These are phyloP conservation scores for Kluyveromyces wickerhamii DNA, from an alignment of 805 yeast genomes.

Conservation along the genomic window DNA sequence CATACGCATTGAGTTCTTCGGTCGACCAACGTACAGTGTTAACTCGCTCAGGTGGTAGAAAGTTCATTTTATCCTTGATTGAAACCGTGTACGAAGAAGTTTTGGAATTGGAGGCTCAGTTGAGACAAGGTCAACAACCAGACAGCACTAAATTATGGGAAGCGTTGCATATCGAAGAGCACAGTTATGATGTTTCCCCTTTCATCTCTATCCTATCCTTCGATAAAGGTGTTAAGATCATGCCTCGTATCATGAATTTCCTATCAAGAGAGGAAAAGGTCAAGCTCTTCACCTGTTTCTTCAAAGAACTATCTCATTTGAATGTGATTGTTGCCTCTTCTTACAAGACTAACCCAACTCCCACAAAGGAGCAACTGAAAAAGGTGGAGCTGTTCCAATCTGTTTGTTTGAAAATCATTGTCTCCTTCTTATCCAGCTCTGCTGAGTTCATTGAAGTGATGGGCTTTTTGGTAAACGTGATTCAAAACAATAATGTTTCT, in stretches of 20 bases:
- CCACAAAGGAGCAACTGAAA: constrained; percentile 43
- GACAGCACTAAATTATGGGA: constrained; percentile 59
- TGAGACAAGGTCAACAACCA: constrained; percentile 47
- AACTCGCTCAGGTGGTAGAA: constrained; percentile 36
- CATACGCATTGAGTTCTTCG: constrained; percentile 27
- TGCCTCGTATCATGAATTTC: constrained; percentile 83
- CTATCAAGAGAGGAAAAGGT: constrained; percentile 67
- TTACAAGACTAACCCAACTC: constrained; percentile 57
- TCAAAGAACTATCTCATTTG: constrained; percentile 72
- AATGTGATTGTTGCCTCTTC: constrained; percentile 74
- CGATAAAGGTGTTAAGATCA: constrained; percentile 81
- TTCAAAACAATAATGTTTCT: constrained; percentile 62
- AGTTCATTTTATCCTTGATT: constrained; percentile 55
- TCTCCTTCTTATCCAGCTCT: constrained; percentile 69
- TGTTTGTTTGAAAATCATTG: constrained; percentile 76
- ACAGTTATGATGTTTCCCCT: constrained; percentile 53
- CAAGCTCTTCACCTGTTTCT: constrained; percentile 66
- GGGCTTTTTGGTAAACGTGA: constrained; percentile 60
- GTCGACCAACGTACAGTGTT: constrained; percentile 29
- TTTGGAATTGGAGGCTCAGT: constrained; percentile 68
- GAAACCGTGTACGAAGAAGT: constrained; percentile 75
- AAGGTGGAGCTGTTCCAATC: constrained; percentile 72
- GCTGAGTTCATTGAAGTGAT: constrained; percentile 73
- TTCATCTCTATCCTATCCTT: constrained; percentile 76
- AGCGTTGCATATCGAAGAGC: constrained; percentile 64